These are phyloP conservation scores for Calonectria honghensis DNA, from an alignment of 2,329 filamentous ascomycete species.

Conservation along the genomic window DNA sequence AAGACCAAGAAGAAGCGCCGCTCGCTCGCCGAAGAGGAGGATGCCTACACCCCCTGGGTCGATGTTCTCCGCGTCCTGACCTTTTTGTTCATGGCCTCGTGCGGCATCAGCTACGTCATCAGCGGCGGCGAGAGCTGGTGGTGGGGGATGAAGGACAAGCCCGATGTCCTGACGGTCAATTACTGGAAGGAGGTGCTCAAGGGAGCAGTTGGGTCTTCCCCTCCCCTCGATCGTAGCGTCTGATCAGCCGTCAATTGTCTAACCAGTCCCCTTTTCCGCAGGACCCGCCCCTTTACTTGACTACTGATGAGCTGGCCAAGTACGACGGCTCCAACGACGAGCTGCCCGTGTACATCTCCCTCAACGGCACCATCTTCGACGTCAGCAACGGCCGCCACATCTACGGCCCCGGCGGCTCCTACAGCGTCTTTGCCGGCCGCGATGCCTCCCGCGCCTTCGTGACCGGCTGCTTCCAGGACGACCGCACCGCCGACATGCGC, in stretches of 20 bases:
- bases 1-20: conserved; percentile 48
- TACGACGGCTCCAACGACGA: conserved; percentile 86
- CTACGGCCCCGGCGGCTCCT: conserved; percentile 90
- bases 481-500: conserved; percentile 88
- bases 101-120: conserved; percentile 84
- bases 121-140: conserved; percentile 81
- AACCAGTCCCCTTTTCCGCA: conserved; percentile 53
- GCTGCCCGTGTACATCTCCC: conserved; percentile 90
- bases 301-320: conserved; percentile 81
- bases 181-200: conserved; percentile 70
- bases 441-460: conserved; percentile 94
- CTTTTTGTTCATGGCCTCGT: conserved; percentile 80
- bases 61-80: conserved; percentile 82
- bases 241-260: conserved; percentile 10
- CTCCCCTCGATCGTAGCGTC: neutral
- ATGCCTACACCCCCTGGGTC: conserved; percentile 72
- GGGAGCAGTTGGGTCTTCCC: conserved; percentile 51
- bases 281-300: conserved; percentile 80
- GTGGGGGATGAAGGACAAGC: conserved; percentile 78
- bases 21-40: conserved; percentile 65
- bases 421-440: conserved; percentile 89
- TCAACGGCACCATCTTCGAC: conserved; percentile 92
- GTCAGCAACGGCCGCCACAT: conserved; percentile 80
- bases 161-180: conserved; percentile 76
- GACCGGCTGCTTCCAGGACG: conserved; percentile 92